Base-by-base conservation (phyloP, 2,329 filamentous ascomycete genomes). In the Colletotrichum scovillei region DNA sequence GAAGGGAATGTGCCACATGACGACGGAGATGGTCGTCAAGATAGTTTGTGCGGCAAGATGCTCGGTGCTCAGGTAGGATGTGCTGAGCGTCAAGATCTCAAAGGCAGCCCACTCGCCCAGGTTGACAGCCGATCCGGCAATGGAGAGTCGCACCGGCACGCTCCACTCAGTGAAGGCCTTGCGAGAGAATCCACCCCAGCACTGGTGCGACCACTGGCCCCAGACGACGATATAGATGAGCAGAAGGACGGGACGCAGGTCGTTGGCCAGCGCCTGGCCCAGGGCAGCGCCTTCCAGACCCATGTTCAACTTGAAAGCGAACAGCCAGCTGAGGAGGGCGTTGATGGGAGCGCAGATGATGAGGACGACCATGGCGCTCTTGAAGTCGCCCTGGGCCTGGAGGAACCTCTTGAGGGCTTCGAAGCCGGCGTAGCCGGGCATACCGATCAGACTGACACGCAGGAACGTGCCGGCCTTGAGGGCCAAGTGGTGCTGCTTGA, bases 331-430 rank as follows among this genome's bases (percentile, higher is more conserved):
- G 28, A 88, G 79, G 0, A 85, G 67, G 16, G 85, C 84, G 73
- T 89, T 89, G 16, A 87, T 72, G 0, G 87, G 87, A 0, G 86
- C 83, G 52, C 85, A 85, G 28, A 88, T 75, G 1, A 88, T 58
- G 9, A 89, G 79, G 26, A 88, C 82, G 9, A 82, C 80, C 76
- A 88, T 82, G 16, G 84, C 86, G 1, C 85, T 86, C 42, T 84
- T 85, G 79, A 89, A 89, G 38, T 88, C 81, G 1, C 88, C 88
- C 74, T 90, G 88, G 0, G 88, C 86, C 76, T 90, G 88, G 3
- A 89, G 82, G 74, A 89, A 89, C 0, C 88, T 82, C 76, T 90
- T 90, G 1, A 86, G 81, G 0, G 86, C 86, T 74, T 90, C 88
- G 35, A 90, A 90, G 3, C 83, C 83, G 1, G 86, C 87, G 67